phyloP scores from a whole-genome alignment of 225 moss, liverwort and hornwort genomes.

The Antitrichia curtipendula region DNA sequence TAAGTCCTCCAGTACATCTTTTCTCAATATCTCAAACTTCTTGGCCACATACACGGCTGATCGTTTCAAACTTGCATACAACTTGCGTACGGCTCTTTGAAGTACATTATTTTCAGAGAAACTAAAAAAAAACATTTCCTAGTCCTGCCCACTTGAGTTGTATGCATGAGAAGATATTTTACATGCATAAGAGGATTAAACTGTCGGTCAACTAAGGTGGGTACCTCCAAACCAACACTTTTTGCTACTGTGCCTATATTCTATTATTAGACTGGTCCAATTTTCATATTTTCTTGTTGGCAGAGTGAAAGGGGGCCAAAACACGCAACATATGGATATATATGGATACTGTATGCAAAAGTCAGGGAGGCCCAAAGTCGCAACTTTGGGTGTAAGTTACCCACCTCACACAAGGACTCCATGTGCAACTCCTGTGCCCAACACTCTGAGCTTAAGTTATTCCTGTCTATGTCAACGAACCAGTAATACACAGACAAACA shows the following conservation, averaged over 20 bases:
- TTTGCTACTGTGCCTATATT: too few relatives aligned
- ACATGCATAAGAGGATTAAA: too few relatives aligned
- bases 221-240: too few relatives aligned
- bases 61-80: not conserved
- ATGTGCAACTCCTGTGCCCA: not conserved
- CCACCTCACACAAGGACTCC: not conserved
- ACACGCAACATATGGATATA: too few relatives aligned
- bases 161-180: not conserved
- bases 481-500: not conserved
- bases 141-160: not conserved
- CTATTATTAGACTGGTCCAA: too few relatives aligned
- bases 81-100: not conserved
- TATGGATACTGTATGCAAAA: too few relatives aligned
- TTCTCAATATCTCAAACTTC: not conserved
- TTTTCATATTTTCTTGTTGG: too few relatives aligned
- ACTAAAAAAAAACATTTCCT: not conserved
- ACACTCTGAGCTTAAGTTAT: not conserved
- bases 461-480: not conserved
- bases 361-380: too few relatives aligned
- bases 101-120: not conserved
- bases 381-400: too few relatives aligned
- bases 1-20: not conserved
- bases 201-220: too few relatives aligned
- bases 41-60: not conserved
- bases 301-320: too few relatives aligned